phyloP scores from a whole-genome alignment of 2,329 filamentous ascomycete species.

The Biscogniauxia mediterranea region DNA sequence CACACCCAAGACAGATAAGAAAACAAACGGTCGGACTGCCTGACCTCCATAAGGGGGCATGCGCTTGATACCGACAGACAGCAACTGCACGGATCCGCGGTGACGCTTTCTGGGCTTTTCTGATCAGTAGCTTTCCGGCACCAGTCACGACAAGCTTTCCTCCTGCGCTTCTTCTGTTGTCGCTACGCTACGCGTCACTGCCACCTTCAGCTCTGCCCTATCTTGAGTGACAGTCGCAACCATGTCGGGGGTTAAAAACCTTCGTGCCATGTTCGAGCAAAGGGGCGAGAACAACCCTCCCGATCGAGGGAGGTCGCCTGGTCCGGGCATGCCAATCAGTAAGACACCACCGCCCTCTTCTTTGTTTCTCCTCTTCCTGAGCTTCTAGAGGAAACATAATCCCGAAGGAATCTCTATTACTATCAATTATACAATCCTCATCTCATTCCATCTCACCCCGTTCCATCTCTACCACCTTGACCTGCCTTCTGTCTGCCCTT shows the following conservation, averaged over 20 bases:
- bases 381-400: too few species aligned
- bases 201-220: slow-evolving; percentile 3
- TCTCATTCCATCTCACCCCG: background rate
- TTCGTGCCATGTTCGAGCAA: slow-evolving; percentile 78
- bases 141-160: slow-evolving; percentile 14
- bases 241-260: slow-evolving; percentile 70
- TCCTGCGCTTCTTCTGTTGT: slow-evolving; percentile 25
- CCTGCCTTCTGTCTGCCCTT: background rate
- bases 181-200: slow-evolving; percentile 8
- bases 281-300: slow-evolving; percentile 64
- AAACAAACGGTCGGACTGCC: slow-evolving; percentile 1
- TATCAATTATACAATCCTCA: background rate
- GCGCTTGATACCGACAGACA: slow-evolving; percentile 21
- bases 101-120: slow-evolving; percentile 22
- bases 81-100: slow-evolving; percentile 25
- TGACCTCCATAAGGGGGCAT: slow-evolving; percentile 15
- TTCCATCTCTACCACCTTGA: background rate
- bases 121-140: slow-evolving; percentile 15
- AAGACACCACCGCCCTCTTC: slow-evolving; percentile 27
- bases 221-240: slow-evolving; percentile 32
- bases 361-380: too few species aligned
- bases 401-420: background rate
- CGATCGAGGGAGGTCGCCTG: slow-evolving; percentile 67
- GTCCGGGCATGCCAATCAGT: slow-evolving; percentile 43
- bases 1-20: background rate